Evolutionary conservation across 306 rosid genomes (phyloP), one percentile per base, ranked within the genome.

Genomic region (Lablab purpureus): DNA sequence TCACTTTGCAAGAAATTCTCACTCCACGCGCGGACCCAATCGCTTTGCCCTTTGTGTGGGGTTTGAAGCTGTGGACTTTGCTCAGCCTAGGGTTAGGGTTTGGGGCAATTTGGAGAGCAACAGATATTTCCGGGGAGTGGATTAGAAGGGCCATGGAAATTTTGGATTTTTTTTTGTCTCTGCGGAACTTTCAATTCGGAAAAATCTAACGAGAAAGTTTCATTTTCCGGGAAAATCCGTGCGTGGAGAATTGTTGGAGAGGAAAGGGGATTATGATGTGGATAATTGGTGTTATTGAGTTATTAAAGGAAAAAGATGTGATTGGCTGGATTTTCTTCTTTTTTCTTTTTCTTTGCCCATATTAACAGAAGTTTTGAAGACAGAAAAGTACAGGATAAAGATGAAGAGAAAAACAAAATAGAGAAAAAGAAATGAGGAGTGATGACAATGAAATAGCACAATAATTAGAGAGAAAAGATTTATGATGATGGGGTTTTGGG

Each of bases 81-180:
- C 72, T 18, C 65, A 60, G 54, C 27, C 13, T 76, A 43, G 75
- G 89, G 77, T 30, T 78, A 76, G 91, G 85, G 49, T 81, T 88
- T 13, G 58, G 69, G 37, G 60, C 41, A 74, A 75, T 36, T 77
- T 72, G 82, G 55, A 75, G 41, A 40, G 64, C 54, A 75, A 76
- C 59, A 51, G 83, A 78, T 21, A 85, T 67, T 65, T 87, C 89
- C 6, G 89, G 88, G 4, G 89, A 85, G 52, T 76, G 89, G 49
- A 88, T 36, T 67, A 85, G 87, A 86, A 90, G 89, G 30, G 89
- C 84, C 98, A 93, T 93, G 51, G 52, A 59, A 58, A 73, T 4
- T 17, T 71, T 52, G 1, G 69, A 37, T 40, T 25, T 68, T 40
- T 52, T 54, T 46, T 21, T 17, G 7, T 21, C 37, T n/a, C n/a